Evolutionary conservation across 2,329 filamentous ascomycete genomes (phyloP), one percentile per base, ranked within the genome.

Genomic region (Rutstroemia sp.): DNA sequence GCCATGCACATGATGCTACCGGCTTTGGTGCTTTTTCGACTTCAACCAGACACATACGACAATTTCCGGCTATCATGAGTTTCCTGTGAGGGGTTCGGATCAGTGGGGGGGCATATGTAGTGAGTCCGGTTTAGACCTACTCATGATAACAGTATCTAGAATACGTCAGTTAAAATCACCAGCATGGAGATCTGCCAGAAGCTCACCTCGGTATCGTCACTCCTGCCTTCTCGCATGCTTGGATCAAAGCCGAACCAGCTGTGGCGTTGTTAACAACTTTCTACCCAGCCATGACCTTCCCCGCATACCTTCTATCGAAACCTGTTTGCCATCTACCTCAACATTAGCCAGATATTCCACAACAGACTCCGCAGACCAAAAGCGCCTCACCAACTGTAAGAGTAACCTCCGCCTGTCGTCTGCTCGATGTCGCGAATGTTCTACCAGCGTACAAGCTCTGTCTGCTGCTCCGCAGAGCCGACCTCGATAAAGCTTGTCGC

Each of bases 21-120:
- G 94, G 94, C 77, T 99, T 99, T 58, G 94, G 94, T 59, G 90
- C 89, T 75, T 85, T 84, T 78, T 97, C 94, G 65, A 99, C 94
- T 79, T 99, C 94, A 70, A 99, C 94, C 70, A 99, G 78, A 76
- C 94, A 99, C 94, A 99, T 99, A 78, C 94, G 91, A 75, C 94
- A 99, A 77, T 97, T 99, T 75, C 94, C 94, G 69, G 94, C 94
- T 80, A 99, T 96, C 87, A 95, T 91, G 66, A 99, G 82, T 78
- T 99, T 97, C 73, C 89, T 92, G 69, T 68, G 54, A 52, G 64
- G 52, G 46, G 14, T 46, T 59, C 50, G 57, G 52, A 65, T 66
- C 60, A 64, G 68, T 57, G 48, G 45, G 39, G 39, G 48, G 45
- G 39, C 40, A 30, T 58, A 17, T 30, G 36, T 21, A 16, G 34